Evolutionary conservation across 2,329 filamentous ascomycete genomes (phyloP), one percentile per base, ranked within the genome.

Genomic region (Ophiognomonia clavigignenti-juglandacearum): DNA sequence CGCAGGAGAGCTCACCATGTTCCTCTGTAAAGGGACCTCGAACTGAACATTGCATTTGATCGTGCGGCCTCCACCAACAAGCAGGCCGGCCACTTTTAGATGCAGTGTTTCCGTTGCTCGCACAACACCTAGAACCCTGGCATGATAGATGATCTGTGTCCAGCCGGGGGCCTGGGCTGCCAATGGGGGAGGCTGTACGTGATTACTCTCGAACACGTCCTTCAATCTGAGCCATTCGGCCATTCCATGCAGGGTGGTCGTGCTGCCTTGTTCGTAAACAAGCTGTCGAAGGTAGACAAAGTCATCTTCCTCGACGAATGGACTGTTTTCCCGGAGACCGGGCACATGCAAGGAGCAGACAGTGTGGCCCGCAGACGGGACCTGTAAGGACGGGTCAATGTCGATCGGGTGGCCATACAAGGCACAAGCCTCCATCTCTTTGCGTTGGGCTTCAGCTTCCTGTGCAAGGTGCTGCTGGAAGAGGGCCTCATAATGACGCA

Each of bases 41-140:
- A 59, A 56, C n/a, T 45, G 50, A 23, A 59, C 35, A 43, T 58
- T 57, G 47, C 58, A 56, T 26, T n/a, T 49, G 29, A 49, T 29
- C 3, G 19, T 50, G 20, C 43, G 35, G 18, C 36, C 31, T 5
- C 11, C 51, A 18, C 4, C 34, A 27, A 9, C 32, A 16, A 47
- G 48, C 2, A 58, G 42, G 19, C 54, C 57, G 2, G 3, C 7
- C 1, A 56, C 56, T 6, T 38, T 36, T 6, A 58, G 40, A 10
- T 53, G 39, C 9, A 59, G 36, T 6, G 34, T 38, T 35, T 59
- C 55, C 9, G 43, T 44, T 7, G 47, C 35, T 8, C 48, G 48
- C n/a, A 53, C n/a, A 20, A 59, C 53, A 16, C 50, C 54, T n/a
- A 50, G 22, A 3, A 57, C 55, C 3, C 55, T 53, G 8, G 51